phyloP scores from a whole-genome alignment of 768 basidiomycete species.

The Pulveroboletus sp. region DNA sequence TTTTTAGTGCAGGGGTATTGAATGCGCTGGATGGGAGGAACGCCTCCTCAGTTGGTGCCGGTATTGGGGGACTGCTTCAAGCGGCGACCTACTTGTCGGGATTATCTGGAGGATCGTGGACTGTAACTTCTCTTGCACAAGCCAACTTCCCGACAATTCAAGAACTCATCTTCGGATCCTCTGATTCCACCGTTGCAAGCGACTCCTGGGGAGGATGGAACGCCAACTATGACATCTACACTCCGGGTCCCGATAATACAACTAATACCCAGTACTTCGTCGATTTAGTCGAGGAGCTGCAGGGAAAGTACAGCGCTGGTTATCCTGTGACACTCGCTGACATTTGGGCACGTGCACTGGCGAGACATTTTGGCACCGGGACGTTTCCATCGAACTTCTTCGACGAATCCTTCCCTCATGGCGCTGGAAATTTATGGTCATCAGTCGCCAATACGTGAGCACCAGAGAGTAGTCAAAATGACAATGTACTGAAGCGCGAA shows the following conservation, averaged over 20 bases:
- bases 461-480: neutral
- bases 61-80: slow-evolving; percentile 50
- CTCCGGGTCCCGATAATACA: slow-evolving; percentile 17
- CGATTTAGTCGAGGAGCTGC: slow-evolving; percentile 22
- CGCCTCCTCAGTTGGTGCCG: slow-evolving; percentile 34
- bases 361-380: slow-evolving; percentile 38
- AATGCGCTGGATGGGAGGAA: slow-evolving; percentile 50
- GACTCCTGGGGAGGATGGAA: slow-evolving; percentile 34
- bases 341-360: slow-evolving; percentile 23
- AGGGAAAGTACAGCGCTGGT: slow-evolving; percentile 30
- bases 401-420: slow-evolving; percentile 28
- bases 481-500: neutral
- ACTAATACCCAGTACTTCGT: slow-evolving; percentile 16
- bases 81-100: slow-evolving; percentile 49
- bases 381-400: slow-evolving; percentile 31
- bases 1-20: slow-evolving; percentile 49
- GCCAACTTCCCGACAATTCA: slow-evolving; percentile 38
- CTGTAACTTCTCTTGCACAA: slow-evolving; percentile 37
- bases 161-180: slow-evolving; percentile 34
- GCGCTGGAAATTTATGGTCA: slow-evolving; percentile 34
- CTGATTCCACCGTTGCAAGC: slow-evolving; percentile 11
- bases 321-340: slow-evolving; percentile 30
- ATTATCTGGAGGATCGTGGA: slow-evolving; percentile 42
- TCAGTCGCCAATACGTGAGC: slow-evolving; percentile 31
- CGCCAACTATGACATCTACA: slow-evolving; percentile 14